Evolutionary conservation across 2,329 filamentous ascomycete genomes (phyloP).

Genomic region (Botrytis fabae): DNA sequence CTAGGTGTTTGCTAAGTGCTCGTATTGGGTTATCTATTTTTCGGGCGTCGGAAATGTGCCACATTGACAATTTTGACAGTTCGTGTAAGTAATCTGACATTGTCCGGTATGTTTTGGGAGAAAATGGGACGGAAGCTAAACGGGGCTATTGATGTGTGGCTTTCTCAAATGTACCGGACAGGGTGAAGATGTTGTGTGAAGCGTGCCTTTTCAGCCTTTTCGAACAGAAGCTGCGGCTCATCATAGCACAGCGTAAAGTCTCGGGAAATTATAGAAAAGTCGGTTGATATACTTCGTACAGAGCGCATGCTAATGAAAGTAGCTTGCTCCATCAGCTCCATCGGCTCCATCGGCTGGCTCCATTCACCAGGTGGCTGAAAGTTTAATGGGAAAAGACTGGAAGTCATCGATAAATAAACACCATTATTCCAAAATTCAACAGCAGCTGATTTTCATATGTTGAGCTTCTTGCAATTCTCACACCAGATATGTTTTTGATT

Average conservation of each 20-base stretch:
- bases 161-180: conserved; percentile 3
- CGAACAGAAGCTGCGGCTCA: conserved; percentile 10
- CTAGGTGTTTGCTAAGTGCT: background rate
- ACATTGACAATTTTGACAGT: conserved; percentile 1
- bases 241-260: background rate
- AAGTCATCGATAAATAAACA: background rate
- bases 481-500: background rate
- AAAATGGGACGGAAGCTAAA: conserved; percentile 12
- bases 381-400: background rate
- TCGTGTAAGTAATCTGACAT: background rate
- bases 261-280: background rate
- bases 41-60: background rate
- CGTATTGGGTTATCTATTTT: background rate
- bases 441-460: background rate
- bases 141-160: background rate
- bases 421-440: background rate
- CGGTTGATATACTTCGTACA: conserved; percentile 12
- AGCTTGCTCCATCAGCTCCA: background rate
- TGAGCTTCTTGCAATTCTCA: background rate
- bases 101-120: background rate
- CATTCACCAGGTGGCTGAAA: background rate
- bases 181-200: background rate
- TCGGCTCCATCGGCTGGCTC: too few species aligned
- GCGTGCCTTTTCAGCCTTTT: conserved; percentile 8
- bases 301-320: background rate